A percentile compares a stretch with the other conserved stretches of the same genome.
These are phyloP conservation scores for Syzygium jambos DNA, from an alignment of 345 rosid genomes.

Conservation along the genomic window DNA sequence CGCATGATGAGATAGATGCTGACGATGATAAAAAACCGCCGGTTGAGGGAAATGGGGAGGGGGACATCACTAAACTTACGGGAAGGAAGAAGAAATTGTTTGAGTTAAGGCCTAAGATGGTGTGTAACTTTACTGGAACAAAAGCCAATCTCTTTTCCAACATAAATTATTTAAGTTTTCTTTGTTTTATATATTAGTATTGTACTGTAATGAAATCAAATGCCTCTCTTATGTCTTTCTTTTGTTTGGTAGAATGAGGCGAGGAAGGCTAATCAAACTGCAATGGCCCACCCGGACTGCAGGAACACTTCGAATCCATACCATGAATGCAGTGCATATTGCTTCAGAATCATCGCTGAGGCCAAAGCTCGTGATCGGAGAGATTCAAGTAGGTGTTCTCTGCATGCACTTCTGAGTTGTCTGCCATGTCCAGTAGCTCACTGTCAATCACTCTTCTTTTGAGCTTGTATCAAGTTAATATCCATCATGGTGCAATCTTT, in stretches of 20 bases:
- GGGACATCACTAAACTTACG: slow-evolving; percentile 56
- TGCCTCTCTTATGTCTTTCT: not conserved
- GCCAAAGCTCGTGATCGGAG: slow-evolving; percentile 32
- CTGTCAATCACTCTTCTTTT: not conserved
- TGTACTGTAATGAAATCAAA: not conserved
- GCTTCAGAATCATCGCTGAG: slow-evolving; percentile 70
- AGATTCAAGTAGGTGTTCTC: slow-evolving; percentile 25
- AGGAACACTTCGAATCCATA: slow-evolving; percentile 42
- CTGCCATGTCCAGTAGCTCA: not conserved
- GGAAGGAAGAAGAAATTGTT: slow-evolving; percentile 75
- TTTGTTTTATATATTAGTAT: not conserved
- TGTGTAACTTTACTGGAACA: slow-evolving; percentile 3
- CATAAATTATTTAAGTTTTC: not conserved
- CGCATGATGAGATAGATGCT: slow-evolving; percentile 21
- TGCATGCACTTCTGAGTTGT: not conserved
- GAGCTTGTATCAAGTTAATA: not conserved
- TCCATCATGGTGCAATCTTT: not conserved
- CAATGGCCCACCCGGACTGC: slow-evolving; percentile 49
- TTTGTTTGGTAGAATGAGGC: slow-evolving; percentile 51
- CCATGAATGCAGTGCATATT: slow-evolving; percentile 55
- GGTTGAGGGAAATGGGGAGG: slow-evolving; percentile 37
- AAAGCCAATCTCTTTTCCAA: not conserved
- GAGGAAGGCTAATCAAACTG: slow-evolving; percentile 82
- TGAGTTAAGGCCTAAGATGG: slow-evolving; percentile 87
- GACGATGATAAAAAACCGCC: slow-evolving; percentile 30